These are phyloP conservation scores for Ettlia oleoabundans DNA, from an alignment of 139 green algal genomes.

Conservation along the genomic window DNA sequence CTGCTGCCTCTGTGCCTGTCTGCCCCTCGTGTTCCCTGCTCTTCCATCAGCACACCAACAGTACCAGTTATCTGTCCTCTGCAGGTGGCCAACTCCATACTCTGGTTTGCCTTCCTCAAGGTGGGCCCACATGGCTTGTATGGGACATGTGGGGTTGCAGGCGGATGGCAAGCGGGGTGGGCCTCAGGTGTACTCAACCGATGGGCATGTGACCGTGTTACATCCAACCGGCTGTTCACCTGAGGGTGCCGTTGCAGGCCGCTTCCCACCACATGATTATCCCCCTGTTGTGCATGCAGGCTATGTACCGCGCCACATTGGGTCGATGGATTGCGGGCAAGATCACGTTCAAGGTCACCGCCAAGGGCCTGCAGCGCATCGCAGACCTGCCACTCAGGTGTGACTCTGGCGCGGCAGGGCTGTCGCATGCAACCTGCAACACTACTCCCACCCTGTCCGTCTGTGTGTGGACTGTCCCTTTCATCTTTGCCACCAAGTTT, in stretches of 20 bases:
- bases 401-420: too few species aligned
- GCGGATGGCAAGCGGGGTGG: too few species aligned
- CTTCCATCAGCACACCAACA: background rate
- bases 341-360: slow-evolving; percentile 72
- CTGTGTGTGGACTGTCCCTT: too few species aligned
- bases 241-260: too few species aligned
- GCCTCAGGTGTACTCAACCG: too few species aligned
- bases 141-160: background rate
- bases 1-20: too few species aligned
- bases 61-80: background rate
- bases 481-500: too few species aligned
- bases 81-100: slow-evolving; percentile 53
- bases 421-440: background rate
- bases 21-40: too few species aligned
- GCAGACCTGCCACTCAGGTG: slow-evolving; percentile 38
- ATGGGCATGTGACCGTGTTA: too few species aligned
- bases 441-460: too few species aligned
- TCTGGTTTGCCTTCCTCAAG: slow-evolving; percentile 71
- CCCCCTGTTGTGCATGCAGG: slow-evolving; percentile 57
- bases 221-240: too few species aligned
- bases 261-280: too few species aligned
- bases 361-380: slow-evolving; percentile 55
- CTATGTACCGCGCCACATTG: slow-evolving; percentile 56
- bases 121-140: background rate
- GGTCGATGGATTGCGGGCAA: slow-evolving; percentile 36